Percentiles rank a stretch among this genome's conserved stretches.
Evolutionary conservation across 148 eudicot genomes (phyloP).

Genomic region (Rhododendron kiyosumense): DNA sequence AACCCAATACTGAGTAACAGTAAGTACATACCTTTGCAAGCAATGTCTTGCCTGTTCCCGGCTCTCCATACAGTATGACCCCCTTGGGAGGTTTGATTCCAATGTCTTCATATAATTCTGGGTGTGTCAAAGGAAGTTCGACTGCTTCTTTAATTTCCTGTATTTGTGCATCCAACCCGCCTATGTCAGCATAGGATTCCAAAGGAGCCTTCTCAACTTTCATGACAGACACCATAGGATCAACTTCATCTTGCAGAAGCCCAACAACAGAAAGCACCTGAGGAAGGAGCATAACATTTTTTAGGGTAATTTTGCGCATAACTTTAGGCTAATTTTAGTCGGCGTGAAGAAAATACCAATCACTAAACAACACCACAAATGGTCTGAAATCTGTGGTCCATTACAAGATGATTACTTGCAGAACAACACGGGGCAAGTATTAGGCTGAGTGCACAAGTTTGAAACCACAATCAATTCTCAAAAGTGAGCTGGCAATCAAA

Average conservation of each 20-base stretch:
- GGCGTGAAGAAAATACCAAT: background rate
- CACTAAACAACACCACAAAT: background rate
- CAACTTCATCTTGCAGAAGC: slow-evolving; percentile 95
- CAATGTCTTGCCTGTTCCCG: slow-evolving; percentile 95
- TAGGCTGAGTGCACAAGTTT: background rate
- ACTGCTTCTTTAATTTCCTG: slow-evolving; percentile 99
- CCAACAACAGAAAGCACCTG: slow-evolving; percentile 99
- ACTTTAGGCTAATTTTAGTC: background rate
- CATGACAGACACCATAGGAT: slow-evolving; percentile 99
- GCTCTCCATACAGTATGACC: slow-evolving; percentile 94
- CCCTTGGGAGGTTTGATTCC: slow-evolving; percentile 98
- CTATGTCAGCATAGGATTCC: slow-evolving; percentile 97
- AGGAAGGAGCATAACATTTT: background rate
- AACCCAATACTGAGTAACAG: background rate
- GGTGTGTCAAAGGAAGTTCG: slow-evolving; percentile 94
- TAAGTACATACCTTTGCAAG: slow-evolving; percentile 71
- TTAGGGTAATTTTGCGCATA: background rate
- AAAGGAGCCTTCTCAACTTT: slow-evolving; percentile 98
- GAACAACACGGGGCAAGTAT: background rate
- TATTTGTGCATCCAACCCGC: slow-evolving; percentile 95
- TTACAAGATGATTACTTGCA: background rate
- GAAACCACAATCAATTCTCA: background rate
- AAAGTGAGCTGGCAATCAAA: background rate
- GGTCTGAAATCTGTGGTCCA: background rate
- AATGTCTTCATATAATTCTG: slow-evolving; percentile 96